Evolutionary conservation across 805 yeast genomes (phyloP).

Genomic region (Pichia eremophila): DNA sequence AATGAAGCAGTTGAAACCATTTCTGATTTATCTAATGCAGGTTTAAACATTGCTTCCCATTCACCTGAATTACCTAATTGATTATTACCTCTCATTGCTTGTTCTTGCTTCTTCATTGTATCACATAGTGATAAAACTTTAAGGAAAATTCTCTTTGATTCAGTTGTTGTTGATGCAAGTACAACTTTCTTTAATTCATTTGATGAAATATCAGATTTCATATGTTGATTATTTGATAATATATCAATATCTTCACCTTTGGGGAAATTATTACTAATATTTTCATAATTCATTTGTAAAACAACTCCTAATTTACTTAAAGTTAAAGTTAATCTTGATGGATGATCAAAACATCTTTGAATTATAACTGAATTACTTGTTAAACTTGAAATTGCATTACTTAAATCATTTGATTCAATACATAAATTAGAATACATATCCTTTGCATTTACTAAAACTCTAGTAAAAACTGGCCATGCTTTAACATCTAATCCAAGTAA

Average conservation of each 20-base stretch:
- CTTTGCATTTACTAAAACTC: constrained; percentile 17
- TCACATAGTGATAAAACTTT: constrained; percentile 11
- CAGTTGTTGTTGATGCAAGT: constrained; percentile 9
- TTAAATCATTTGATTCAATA: constrained; percentile 16
- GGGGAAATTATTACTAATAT: constrained; percentile 7
- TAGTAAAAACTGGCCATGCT: constrained; percentile 24
- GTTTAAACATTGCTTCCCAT: constrained; percentile 10
- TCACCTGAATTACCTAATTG: constrained; percentile 5
- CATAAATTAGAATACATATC: constrained; percentile 20
- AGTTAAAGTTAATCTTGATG: constrained; percentile 12
- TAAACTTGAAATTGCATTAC: constrained; percentile 15
- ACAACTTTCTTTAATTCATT: constrained; percentile 13
- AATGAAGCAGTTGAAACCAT: constrained; percentile 17
- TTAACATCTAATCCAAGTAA: constrained; percentile 14
- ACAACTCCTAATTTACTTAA: constrained; percentile 15
- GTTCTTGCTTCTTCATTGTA: constrained; percentile 10
- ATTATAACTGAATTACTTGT: constrained; percentile 13
- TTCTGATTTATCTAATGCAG: constrained; percentile 14
- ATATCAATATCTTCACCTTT: constrained; percentile 7
- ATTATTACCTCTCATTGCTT: neutral
- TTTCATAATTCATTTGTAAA: constrained; percentile 11
- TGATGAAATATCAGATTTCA: constrained; percentile 6
- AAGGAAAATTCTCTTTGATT: constrained; percentile 11
- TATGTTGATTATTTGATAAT: constrained; percentile 7
- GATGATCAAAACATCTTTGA: constrained; percentile 15